phyloP scores from a whole-genome alignment of 2,329 filamentous ascomycete species.

The Didymella glomerata region DNA sequence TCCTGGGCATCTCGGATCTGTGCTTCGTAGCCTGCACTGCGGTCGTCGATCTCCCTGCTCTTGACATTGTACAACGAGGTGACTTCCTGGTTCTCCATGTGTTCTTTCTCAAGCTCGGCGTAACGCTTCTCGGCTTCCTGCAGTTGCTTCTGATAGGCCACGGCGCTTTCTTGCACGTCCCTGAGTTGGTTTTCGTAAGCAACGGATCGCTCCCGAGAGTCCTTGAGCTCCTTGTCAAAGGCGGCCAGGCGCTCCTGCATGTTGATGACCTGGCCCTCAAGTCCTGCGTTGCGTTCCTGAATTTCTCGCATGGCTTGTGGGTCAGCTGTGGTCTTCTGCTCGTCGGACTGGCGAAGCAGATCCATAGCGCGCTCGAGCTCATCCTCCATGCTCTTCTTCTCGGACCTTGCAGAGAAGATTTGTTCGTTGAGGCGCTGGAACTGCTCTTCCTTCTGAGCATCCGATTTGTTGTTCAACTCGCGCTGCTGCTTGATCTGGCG shows the following conservation, averaged over 20 bases:
- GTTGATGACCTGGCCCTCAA: constrained; percentile 45
- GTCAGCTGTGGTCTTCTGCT: constrained; percentile 34
- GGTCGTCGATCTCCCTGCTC: constrained; percentile 34
- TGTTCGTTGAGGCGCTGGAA: constrained; percentile 54
- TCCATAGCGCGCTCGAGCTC: constrained; percentile 49
- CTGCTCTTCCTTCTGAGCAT: constrained; percentile 59
- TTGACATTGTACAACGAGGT: constrained; percentile 32
- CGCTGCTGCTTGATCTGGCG: constrained; percentile 95
- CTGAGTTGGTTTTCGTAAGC: constrained; percentile 47
- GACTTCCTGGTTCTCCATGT: constrained; percentile 43
- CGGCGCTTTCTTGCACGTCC: constrained; percentile 42
- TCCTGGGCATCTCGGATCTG: constrained; percentile 44
- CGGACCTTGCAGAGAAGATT: constrained; percentile 47
- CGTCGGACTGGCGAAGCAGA: constrained; percentile 44
- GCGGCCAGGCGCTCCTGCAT: constrained; percentile 45
- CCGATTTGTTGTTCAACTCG: constrained; percentile 87
- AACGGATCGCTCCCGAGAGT: constrained; percentile 37
- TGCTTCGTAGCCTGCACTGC: constrained; percentile 43
- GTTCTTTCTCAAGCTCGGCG: constrained; percentile 40
- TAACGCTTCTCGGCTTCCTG: constrained; percentile 39
- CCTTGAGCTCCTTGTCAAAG: constrained; percentile 43
- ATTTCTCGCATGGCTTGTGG: constrained; percentile 36
- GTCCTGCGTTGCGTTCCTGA: constrained; percentile 44
- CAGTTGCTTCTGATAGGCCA: constrained; percentile 44
- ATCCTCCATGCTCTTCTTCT: constrained; percentile 47